phyloP scores from a whole-genome alignment of 73 alveolate species.

The Paramecium pentaurelia region DNA sequence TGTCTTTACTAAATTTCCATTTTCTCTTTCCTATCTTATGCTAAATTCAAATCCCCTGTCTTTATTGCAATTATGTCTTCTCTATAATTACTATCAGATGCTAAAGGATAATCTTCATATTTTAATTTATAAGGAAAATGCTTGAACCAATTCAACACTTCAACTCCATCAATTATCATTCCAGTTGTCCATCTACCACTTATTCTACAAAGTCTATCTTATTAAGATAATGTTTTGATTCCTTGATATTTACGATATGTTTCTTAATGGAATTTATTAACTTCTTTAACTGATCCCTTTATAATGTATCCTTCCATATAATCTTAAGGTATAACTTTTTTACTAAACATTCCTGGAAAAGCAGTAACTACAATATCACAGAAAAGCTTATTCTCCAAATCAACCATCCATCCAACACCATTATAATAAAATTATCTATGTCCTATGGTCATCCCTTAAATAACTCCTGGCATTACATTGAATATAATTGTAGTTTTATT shows the following conservation, averaged over 20 bases:
- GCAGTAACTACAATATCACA: constrained; percentile 18
- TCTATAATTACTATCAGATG: constrained; percentile 60
- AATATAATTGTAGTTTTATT: neutral
- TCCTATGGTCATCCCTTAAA: constrained; percentile 34
- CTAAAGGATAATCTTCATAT: constrained; percentile 49
- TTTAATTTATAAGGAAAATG: constrained; percentile 51
- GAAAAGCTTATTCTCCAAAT: neutral
- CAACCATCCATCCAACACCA: constrained; percentile 3
- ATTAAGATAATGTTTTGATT: neutral
- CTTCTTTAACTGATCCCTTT: neutral
- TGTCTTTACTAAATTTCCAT: constrained; percentile 21
- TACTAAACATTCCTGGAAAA: constrained; percentile 42
- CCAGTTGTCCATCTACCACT: constrained; percentile 42
- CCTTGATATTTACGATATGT: constrained; percentile 38
- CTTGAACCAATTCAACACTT: neutral
- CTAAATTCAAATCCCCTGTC: constrained; percentile 6
- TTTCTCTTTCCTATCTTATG: constrained; percentile 39
- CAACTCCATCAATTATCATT: constrained; percentile 46
- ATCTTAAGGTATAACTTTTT: constrained; percentile 24
- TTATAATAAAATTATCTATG: constrained; percentile 39
- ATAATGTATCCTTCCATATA: constrained; percentile 38
- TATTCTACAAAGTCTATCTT: neutral
- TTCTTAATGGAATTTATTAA: neutral
- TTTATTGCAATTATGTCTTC: constrained; percentile 34
- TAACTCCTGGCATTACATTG: constrained; percentile 29